These are phyloP conservation scores for Vitis hybrid DNA, from an alignment of 177 flowering plant genomes.

Conservation along the genomic window DNA sequence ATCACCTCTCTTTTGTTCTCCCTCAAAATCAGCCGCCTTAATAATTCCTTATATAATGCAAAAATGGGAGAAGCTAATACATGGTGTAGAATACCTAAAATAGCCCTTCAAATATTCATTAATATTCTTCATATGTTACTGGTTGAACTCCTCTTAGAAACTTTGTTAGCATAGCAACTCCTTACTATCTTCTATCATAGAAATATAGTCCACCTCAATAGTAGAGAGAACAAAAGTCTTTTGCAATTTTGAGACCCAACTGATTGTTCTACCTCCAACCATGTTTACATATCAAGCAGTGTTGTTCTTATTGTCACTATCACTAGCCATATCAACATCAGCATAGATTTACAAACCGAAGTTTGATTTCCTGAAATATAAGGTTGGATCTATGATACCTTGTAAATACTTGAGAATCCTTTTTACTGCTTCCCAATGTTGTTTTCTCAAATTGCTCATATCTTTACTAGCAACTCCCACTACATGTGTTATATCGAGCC, in stretches of 20 bases:
- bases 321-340: background rate
- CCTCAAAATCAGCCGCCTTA: too few species aligned
- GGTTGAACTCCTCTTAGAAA: background rate
- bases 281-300: background rate
- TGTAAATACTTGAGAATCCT: background rate
- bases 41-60: too few species aligned
- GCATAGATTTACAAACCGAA: background rate
- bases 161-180: background rate
- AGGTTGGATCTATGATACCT: background rate
- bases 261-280: background rate
- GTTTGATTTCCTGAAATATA: background rate
- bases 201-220: too few species aligned
- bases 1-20: too few species aligned
- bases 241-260: background rate
- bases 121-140: background rate
- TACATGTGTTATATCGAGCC: too few species aligned
- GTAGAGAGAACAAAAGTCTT: background rate
- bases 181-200: background rate
- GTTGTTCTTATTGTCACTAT: background rate
- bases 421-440: slow-evolving; percentile 4
- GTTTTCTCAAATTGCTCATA: background rate
- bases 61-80: too few species aligned
- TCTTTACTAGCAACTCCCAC: background rate
- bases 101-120: background rate
- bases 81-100: too few species aligned